These are phyloP conservation scores for Acrasis kona DNA, from an alignment of 78 protist genomes.

Conservation along the genomic window DNA sequence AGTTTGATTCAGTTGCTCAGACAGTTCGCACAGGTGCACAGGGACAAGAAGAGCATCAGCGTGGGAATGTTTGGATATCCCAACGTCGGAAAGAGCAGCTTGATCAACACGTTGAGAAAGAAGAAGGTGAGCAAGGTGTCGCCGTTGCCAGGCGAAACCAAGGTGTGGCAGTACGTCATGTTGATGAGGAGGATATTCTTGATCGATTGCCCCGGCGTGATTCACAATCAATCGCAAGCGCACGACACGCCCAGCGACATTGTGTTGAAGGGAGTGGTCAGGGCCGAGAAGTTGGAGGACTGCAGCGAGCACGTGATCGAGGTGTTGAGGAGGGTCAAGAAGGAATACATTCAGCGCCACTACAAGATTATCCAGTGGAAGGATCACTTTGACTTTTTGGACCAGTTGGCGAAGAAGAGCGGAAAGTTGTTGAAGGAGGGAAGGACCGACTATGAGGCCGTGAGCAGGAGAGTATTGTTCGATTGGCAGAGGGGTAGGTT, in stretches of 20 bases:
- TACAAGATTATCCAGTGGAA: slow-evolving; percentile 68
- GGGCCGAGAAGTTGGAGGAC: slow-evolving; percentile 77
- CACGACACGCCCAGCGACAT: slow-evolving; percentile 71
- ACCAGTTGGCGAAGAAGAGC: slow-evolving; percentile 26
- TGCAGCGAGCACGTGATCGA: slow-evolving; percentile 54
- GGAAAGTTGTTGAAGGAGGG: slow-evolving; percentile 77
- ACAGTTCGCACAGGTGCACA: slow-evolving; percentile 80
- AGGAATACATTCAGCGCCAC: slow-evolving; percentile 60
- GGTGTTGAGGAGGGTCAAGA: slow-evolving; percentile 64
- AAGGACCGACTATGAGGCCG: slow-evolving; percentile 69
- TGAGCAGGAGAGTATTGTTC: slow-evolving; percentile 72
- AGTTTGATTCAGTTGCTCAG: slow-evolving; percentile 84
- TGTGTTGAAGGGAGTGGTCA: slow-evolving; percentile 67
- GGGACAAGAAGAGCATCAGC: slow-evolving; percentile 77
- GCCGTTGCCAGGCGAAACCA: slow-evolving; percentile 98
- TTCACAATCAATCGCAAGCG: slow-evolving; percentile 40
- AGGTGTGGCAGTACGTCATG: slow-evolving; percentile 99
- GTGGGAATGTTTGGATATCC: slow-evolving; percentile 92
- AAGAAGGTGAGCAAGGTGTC: slow-evolving; percentile 90
- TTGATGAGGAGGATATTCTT: slow-evolving; percentile 84
- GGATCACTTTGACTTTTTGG: slow-evolving; percentile 72
- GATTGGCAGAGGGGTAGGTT: slow-evolving; percentile 90
- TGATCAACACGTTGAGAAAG: slow-evolving; percentile 90
- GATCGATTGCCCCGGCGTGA: slow-evolving; percentile 99
- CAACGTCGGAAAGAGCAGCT: slow-evolving; percentile 92